Evolutionary conservation across 129 eudicot genomes (phyloP).

Genomic region (Centrapalus pauciflorus): DNA sequence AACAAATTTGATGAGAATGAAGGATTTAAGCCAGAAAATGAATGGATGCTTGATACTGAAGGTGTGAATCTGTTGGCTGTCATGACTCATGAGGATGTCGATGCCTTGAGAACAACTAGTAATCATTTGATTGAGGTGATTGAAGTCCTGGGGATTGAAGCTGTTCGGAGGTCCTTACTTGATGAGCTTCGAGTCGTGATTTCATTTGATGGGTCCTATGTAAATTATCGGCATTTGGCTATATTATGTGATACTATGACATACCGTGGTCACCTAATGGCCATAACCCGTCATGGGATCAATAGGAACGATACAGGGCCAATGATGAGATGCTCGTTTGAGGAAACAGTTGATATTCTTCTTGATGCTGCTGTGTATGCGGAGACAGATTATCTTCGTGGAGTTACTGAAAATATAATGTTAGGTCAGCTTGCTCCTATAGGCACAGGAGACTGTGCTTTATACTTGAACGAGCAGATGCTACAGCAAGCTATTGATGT

Average conservation of each 20-base stretch:
- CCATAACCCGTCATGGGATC: conserved; percentile 96
- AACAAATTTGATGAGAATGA: conserved; percentile 67
- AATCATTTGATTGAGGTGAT: conserved; percentile 94
- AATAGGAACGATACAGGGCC: conserved; percentile 93
- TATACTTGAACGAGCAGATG: conserved; percentile 81
- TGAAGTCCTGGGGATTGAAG: conserved; percentile 96
- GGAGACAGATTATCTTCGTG: conserved; percentile 74
- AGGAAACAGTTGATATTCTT: conserved; percentile 92
- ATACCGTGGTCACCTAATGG: conserved; percentile 95
- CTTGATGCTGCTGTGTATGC: conserved; percentile 99
- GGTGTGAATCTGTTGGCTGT: conserved; percentile 96
- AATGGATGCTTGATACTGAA: conserved; percentile 98
- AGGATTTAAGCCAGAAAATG: conserved; percentile 78
- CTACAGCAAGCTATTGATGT: conserved; percentile 87
- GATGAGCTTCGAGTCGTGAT: conserved; percentile 95
- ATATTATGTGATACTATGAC: conserved; percentile 96
- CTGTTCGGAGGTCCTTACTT: conserved; percentile 79
- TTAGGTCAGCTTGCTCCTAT: conserved; percentile 97
- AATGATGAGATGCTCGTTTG: conserved; percentile 97
- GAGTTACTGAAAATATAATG: conserved; percentile 94
- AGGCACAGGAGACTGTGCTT: conserved; percentile 88
- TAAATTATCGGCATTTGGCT: conserved; percentile 87
- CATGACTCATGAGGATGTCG: conserved; percentile 87
- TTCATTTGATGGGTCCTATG: conserved; percentile 94
- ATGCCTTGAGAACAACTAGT: conserved; percentile 80